Base-by-base conservation (phyloP, 345 rosid species). In the Rhodomyrtus tomentosa region DNA sequence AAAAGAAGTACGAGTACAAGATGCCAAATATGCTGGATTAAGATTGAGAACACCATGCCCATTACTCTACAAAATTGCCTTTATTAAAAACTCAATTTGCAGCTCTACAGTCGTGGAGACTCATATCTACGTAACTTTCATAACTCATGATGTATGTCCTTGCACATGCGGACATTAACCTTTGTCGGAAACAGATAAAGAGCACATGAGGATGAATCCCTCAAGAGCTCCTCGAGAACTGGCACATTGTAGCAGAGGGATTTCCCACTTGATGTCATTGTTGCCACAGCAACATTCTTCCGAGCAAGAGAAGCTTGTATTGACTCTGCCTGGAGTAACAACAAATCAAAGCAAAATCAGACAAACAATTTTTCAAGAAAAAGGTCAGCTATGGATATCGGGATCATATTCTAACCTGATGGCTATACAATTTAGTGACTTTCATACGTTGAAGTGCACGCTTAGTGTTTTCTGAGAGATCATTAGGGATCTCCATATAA, bases 231-330 rank as follows among this genome's bases (percentile, higher is more conserved):
- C 89, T 96, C 98, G 84, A 96, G 90, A 88, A 96, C 98, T 50
- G 98, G 99, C 86, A 94, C 88, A 87, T 95, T 96, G 88, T 96
- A 96, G 93, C 99, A 96, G 83, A 96, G 94, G 90, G 99, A 95
- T 91, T 96, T 96, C 84, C 99, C 99, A 81, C 99, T 96, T 84
- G 99, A 96, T 85, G 98, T 96, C 97, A 93, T 89, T 87, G 98
- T 96, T 86, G 99, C 96, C 80, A 96, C 93, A 40, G 89, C 95
- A 86, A 95, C 95, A 91, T 92, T 93, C 91, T 92, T 95, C 89
- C 96, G 91, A 81, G 92, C 87, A 86, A 93, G 92, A 51, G 98
- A 93, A 81, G 97, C 93, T 83, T 84, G 82, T 85, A 96, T 91
- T 22, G 99, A 93, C 89, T 95, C 98, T 81, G 92, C 98, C 99